Conservation (phyloP, 2,329 filamentous ascomycete genomes). For the Coniella vitis region DNA sequence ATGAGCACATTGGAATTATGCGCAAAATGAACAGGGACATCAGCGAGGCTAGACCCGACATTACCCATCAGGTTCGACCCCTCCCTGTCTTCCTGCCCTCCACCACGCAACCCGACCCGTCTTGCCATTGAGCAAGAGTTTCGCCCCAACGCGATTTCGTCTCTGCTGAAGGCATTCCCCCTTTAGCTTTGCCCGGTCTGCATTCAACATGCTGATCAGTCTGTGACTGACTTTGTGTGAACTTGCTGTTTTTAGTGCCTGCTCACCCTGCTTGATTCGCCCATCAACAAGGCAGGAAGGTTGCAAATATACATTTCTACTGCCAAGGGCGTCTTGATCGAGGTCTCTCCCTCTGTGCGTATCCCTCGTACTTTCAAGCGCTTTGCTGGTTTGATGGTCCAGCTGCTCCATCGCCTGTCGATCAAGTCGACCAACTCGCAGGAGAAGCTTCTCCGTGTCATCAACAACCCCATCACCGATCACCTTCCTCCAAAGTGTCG, state of each 20-base stretch:
- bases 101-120: neutral
- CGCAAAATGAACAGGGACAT: constrained; percentile 99
- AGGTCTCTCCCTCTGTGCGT: constrained; percentile 95
- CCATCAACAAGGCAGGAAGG: constrained; percentile 95
- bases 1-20: constrained; percentile 98
- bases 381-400: constrained; percentile 97
- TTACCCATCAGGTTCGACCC: constrained; percentile 80
- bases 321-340: constrained; percentile 92
- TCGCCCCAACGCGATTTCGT: constrained; percentile 5
- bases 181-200: constrained; percentile 22
- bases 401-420: constrained; percentile 88
- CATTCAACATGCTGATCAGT: constrained; percentile 38
- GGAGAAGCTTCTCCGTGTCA: constrained; percentile 94
- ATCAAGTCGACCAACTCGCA: constrained; percentile 96
- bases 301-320: constrained; percentile 99
- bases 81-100: neutral
- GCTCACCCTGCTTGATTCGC: constrained; percentile 92
- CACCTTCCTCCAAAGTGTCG: constrained; percentile 95
- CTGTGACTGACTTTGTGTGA: constrained; percentile 23
- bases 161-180: too few species aligned
- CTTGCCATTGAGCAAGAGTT: neutral
- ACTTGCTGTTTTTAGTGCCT: constrained; percentile 60
- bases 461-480: constrained; percentile 96
- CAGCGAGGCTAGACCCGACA: constrained; percentile 93
- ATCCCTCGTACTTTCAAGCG: constrained; percentile 98